Base-by-base conservation (phyloP, 2,329 filamentous ascomycete species). In the Dactylonectria estremocensis region DNA sequence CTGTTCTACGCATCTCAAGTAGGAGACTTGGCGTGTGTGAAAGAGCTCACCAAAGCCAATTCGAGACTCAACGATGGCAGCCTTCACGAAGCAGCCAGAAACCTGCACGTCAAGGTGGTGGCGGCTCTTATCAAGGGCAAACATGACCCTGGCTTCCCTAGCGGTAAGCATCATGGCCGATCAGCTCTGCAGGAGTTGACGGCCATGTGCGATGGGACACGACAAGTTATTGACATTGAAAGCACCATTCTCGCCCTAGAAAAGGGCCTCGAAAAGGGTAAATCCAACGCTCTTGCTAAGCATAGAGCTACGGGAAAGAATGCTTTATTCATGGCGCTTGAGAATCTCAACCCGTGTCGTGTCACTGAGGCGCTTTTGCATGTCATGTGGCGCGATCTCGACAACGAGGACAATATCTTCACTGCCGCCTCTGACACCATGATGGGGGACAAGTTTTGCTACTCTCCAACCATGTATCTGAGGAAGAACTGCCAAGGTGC, bases 21-120 rank as follows among this genome's bases (percentile, higher is more conserved):
- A 7, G 66, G 62, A 5, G 40, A 69, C 18, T 8, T 62, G 13
- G 53, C 22, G 10, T 49, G 58, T 13, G 57, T 59, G 11, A 54
- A 62, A n/a, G 37, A 52, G 10, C 62, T 69, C 33, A 18, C 60
- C 16, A 53, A 40, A 3, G 62, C 46, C 13, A 65, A 59, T 2
- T 50, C 58, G 5, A 59, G 46, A 13, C 13, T n/a, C 2, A 48
- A 60, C 18, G 66, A 69, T 24, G 56, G 66, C 11, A 69, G 66
- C 40, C 62, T 69, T 33, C 58, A 69, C 18, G 66, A 69, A 20
- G 66, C 66, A 18, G 62, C 66, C 6, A 61, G 66, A 56, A 69
- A 69, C 31, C 48, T 69, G 1, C 66, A 66, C 31, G 49, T 43
- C 45, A 55, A 60, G 13, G 58, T 66, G 3, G 62, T 66, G 2